Percentiles rank a stretch among this genome's conserved stretches.
phyloP scores from a whole-genome alignment of 2,329 filamentous ascomycete genomes.

The Pseudofabraea citricarpa region DNA sequence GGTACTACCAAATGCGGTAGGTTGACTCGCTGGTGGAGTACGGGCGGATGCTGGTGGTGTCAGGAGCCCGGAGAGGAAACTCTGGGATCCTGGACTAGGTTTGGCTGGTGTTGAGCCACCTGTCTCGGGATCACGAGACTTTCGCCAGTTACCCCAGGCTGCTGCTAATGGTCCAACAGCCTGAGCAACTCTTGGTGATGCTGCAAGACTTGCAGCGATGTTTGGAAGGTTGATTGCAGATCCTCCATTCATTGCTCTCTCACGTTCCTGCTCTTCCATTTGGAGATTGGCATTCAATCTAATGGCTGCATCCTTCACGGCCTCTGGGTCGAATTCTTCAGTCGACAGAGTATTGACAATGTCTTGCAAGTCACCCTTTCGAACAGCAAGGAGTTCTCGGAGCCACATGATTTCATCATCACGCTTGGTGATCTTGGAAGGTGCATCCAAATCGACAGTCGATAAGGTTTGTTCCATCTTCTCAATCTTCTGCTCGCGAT shows the following conservation, averaged over 20 bases:
- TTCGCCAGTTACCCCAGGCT: conserved; percentile 96
- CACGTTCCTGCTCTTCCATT: conserved; percentile 96
- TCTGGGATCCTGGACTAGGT: conserved; percentile 42
- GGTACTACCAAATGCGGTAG: conserved; percentile 57
- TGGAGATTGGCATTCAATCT: conserved; percentile 90
- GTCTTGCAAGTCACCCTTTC: conserved; percentile 87
- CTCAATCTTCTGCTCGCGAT: conserved; percentile 86
- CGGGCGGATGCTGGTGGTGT: conserved; percentile 72
- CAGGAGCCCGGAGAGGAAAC: conserved; percentile 73
- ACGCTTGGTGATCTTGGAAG: conserved; percentile 79
- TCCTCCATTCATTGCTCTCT: conserved; percentile 71
- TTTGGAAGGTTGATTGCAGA: conserved; percentile 67
- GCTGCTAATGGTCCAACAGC: conserved; percentile 73
- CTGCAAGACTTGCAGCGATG: conserved; percentile 71
- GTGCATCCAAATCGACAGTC: conserved; percentile 69
- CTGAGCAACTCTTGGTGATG: conserved; percentile 78
- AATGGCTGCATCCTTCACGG: conserved; percentile 85
- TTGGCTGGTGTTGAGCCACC: conserved; percentile 21
- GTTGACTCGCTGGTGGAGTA: conserved; percentile 32
- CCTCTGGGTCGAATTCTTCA: conserved; percentile 70
- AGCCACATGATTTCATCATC: conserved; percentile 95
- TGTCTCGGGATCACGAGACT: conserved; percentile 35
- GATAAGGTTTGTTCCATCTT: conserved; percentile 70
- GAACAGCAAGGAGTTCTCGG: conserved; percentile 84
- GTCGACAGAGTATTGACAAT: conserved; percentile 76